These are phyloP conservation scores for Austroboletus sp. DNA, from an alignment of 1,284 basidiomycete genomes.

Conservation along the genomic window DNA sequence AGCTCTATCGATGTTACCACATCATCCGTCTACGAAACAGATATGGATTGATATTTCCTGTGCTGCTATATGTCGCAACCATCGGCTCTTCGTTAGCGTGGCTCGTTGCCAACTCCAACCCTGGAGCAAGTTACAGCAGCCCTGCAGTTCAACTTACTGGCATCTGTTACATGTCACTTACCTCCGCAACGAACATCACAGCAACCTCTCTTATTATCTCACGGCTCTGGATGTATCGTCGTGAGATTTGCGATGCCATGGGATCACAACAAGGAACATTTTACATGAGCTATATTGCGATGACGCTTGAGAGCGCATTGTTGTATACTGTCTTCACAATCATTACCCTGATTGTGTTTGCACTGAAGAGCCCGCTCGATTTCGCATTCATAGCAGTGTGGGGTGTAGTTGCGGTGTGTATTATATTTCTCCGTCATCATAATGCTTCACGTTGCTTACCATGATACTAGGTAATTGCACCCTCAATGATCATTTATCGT, in stretches of 20 bases:
- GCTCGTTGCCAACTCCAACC: constrained; percentile 8
- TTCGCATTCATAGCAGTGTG: no score
- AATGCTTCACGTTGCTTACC: no score
- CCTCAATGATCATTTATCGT: no score
- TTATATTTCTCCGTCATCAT: no score
- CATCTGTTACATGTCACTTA: constrained; percentile 12
- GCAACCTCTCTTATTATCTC: constrained; percentile 11
- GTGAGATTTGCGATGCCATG: constrained; percentile 5
- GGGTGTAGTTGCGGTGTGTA: no score
- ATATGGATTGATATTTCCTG: no score
- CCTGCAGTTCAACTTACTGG: constrained; percentile 15
- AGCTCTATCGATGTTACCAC: constrained; percentile 22
- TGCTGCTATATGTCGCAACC: no score
- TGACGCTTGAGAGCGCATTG: no score
- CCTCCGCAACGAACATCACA: constrained; percentile 13
- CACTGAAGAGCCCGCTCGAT: constrained; percentile 12
- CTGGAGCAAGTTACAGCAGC: constrained; percentile 8
- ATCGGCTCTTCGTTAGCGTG: no score
- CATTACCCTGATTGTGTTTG: constrained; percentile 11
- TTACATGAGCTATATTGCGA: constrained; percentile 19
- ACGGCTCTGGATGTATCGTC: constrained; percentile 16
- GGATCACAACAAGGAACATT: constrained; percentile 13
- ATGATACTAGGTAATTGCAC: no score
- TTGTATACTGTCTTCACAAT: constrained; percentile 19
- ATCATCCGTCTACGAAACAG: no score